phyloP scores from a whole-genome alignment of 768 basidiomycete genomes.

The Tremella mesenterica region DNA sequence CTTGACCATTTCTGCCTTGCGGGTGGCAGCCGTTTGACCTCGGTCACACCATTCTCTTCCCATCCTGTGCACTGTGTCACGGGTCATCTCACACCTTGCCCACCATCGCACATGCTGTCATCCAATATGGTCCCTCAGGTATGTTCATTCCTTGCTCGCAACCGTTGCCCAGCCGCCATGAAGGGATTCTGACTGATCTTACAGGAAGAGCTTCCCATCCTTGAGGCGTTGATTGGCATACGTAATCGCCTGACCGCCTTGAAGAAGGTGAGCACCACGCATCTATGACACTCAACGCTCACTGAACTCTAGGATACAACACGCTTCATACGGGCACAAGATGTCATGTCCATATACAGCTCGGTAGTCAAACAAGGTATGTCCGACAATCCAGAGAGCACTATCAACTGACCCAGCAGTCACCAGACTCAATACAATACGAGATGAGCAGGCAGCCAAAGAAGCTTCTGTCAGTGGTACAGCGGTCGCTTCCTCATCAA shows the following conservation, averaged over 20 bases:
- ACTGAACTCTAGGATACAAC: slow-evolving; percentile 82
- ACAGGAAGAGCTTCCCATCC: slow-evolving; percentile 72
- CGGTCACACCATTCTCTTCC: too few relatives aligned
- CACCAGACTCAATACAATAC: slow-evolving; percentile 80
- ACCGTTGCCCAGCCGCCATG: too few relatives aligned
- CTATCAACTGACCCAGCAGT: slow-evolving; percentile 50
- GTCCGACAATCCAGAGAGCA: slow-evolving; percentile 14
- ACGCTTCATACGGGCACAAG: slow-evolving; percentile 83
- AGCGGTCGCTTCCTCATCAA: slow-evolving; percentile 2
- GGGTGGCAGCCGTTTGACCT: too few relatives aligned
- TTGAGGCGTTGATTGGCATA: slow-evolving; percentile 90
- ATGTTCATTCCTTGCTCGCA: too few relatives aligned
- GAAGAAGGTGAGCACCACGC: slow-evolving; percentile 30
- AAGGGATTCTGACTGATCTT: neutral
- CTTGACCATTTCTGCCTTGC: too few relatives aligned
- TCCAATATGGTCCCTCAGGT: slow-evolving; percentile 38
- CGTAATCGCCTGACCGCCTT: slow-evolving; percentile 78
- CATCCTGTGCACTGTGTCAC: too few relatives aligned
- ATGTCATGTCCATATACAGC: slow-evolving; percentile 87
- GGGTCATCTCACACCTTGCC: too few relatives aligned
- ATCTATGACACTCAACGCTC: neutral
- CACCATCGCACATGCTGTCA: too few relatives aligned
- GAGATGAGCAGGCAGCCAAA: slow-evolving; percentile 49
- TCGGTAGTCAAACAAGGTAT: slow-evolving; percentile 85
- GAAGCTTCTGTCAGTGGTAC: slow-evolving; percentile 29